A percentile compares a stretch with the other conserved stretches of the same genome.
Evolutionary conservation across 192 early-diverging fungal species (phyloP).

Genomic region (Backusella tarrabulga): DNA sequence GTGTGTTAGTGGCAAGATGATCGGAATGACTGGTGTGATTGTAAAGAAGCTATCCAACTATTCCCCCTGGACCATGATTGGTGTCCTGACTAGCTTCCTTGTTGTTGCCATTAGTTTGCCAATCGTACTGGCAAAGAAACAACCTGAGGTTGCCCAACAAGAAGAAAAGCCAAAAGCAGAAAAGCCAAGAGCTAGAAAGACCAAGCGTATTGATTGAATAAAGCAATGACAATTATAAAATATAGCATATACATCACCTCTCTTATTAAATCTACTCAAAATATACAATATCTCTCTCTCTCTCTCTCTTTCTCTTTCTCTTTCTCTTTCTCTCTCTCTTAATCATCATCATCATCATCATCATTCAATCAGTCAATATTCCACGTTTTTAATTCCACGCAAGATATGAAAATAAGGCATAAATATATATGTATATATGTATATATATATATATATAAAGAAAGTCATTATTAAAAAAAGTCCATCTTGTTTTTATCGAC

Average conservation of each 20-base stretch:
- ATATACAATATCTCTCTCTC: not conserved
- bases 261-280: not conserved
- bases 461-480: not conserved
- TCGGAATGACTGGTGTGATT: conserved; percentile 5
- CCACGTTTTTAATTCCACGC: conserved; percentile 1
- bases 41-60: conserved; percentile 14
- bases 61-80: conserved; percentile 15
- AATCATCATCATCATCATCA: not conserved
- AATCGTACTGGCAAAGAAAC: not conserved
- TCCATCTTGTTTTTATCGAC: not conserved
- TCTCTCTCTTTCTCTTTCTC: not conserved
- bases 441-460: not conserved
- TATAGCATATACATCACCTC: not conserved
- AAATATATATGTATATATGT: not conserved
- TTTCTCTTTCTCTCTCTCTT: not conserved
- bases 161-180: not conserved
- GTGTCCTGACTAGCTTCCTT: conserved; percentile 3
- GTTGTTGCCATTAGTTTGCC: conserved; percentile 6
- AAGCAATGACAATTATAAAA: not conserved
- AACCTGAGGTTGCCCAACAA: not conserved
- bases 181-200: not conserved
- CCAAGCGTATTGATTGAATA: conserved; percentile 22
- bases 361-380: not conserved
- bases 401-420: not conserved
- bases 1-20: not conserved